Percentiles rank a stretch among this genome's conserved stretches.
These are phyloP conservation scores for Mesembryanthemum crystallinum DNA, from an alignment of 148 eudicot species.

Conservation along the genomic window DNA sequence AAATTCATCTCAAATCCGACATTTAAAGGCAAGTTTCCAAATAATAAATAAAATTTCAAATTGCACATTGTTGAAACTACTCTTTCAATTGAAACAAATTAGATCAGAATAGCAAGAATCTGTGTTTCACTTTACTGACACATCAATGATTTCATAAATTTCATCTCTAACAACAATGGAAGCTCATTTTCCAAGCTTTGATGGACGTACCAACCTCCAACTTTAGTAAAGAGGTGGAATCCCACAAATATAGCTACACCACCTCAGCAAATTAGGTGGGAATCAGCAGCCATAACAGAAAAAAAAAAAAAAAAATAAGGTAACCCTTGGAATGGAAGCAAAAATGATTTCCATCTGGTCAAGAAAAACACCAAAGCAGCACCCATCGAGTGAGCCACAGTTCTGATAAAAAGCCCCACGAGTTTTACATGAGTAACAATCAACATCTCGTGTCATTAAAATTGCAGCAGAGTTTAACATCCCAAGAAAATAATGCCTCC, in stretches of 20 bases:
- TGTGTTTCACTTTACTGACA: no score
- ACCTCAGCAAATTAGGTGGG: slow-evolving; percentile 25
- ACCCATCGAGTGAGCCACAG: slow-evolving; percentile 24
- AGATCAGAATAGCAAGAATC: no score
- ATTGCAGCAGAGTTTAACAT: not conserved
- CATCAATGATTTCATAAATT: no score
- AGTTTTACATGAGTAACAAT: slow-evolving; percentile 6
- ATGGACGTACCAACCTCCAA: slow-evolving; percentile 9
- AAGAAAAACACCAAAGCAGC: slow-evolving; percentile 6
- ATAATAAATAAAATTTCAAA: no score
- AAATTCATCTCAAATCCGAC: no score
- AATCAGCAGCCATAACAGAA: slow-evolving; percentile 24
- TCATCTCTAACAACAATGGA: no score
- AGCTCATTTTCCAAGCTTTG: not conserved
- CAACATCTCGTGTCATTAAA: slow-evolving; percentile 3
- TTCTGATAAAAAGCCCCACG: not conserved
- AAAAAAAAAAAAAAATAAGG: no score
- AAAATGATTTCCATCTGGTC: slow-evolving; percentile 26
- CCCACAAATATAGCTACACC: slow-evolving; percentile 10
- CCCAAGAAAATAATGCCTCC: slow-evolving; percentile 47
- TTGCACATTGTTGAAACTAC: no score
- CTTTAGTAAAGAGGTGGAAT: not conserved
- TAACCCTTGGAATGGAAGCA: slow-evolving; percentile 25
- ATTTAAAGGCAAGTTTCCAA: no score
- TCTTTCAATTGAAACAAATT: no score